Conservation (phyloP, 768 basidiomycete genomes). For the Nidularia sp. region DNA sequence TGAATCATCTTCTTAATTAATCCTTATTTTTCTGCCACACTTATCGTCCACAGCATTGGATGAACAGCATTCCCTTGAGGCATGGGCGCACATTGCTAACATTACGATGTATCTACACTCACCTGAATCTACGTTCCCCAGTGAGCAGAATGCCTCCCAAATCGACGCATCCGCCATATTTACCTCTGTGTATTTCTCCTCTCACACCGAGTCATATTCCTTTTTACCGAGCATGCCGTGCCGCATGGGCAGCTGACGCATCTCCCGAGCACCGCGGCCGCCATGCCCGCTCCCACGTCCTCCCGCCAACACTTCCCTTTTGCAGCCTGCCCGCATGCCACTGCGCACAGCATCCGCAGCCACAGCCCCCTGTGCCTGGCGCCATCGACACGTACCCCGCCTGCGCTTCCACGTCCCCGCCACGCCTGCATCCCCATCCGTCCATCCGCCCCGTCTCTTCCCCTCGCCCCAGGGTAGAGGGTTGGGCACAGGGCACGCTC, state of each 20-base stretch:
- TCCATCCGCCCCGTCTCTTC: too few relatives aligned
- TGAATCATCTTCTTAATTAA: too few relatives aligned
- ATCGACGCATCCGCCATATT: background rate
- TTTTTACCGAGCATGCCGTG: constrained; percentile 3
- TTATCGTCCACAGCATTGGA: background rate
- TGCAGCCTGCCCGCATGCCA: background rate
- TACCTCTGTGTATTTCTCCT: constrained; percentile 4
- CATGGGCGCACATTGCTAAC: background rate
- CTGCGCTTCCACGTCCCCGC: background rate
- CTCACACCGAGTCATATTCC: constrained; percentile 25
- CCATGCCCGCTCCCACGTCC: background rate
- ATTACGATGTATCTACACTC: too few relatives aligned
- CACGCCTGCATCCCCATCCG: background rate
- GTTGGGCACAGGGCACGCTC: too few relatives aligned
- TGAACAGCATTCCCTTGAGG: background rate
- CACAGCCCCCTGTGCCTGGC: background rate
- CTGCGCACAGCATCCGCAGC: background rate
- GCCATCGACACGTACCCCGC: background rate
- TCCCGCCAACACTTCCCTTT: background rate
- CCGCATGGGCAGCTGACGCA: background rate
- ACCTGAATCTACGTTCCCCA: background rate
- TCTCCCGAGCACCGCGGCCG: background rate
- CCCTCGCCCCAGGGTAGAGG: too few relatives aligned
- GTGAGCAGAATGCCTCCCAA: background rate
- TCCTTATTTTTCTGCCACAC: background rate